These are phyloP conservation scores for Coemansia sp. DNA, from an alignment of 192 early-diverging fungal species.

Conservation along the genomic window DNA sequence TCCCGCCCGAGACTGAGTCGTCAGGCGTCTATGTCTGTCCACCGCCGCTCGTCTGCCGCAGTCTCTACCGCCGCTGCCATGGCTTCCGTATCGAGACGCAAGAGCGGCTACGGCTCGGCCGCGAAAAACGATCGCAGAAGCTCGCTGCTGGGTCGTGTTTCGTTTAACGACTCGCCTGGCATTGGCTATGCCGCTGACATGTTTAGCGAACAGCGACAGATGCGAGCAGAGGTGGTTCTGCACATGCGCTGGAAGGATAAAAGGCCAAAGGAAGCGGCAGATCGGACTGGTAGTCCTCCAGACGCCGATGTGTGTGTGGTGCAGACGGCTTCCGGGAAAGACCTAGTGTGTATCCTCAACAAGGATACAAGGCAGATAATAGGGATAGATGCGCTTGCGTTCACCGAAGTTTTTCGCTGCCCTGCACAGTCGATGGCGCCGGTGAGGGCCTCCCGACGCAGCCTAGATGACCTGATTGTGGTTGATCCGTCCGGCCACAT, in stretches of 20 bases:
- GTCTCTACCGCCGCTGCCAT: slow-evolving; percentile 28
- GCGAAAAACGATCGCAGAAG: slow-evolving; percentile 41
- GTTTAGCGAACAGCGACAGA: slow-evolving; percentile 48
- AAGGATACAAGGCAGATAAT: slow-evolving; percentile 14
- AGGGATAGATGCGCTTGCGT: slow-evolving; percentile 20
- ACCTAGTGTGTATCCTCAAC: slow-evolving; percentile 37
- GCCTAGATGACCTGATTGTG: slow-evolving; percentile 37
- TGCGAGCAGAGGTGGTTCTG: slow-evolving; percentile 39
- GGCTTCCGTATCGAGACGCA: slow-evolving; percentile 29
- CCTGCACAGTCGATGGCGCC: slow-evolving; percentile 31
- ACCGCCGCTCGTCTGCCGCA: slow-evolving; percentile 42
- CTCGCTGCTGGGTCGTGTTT: slow-evolving; percentile 45
- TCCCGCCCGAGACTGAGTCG: slow-evolving; percentile 29
- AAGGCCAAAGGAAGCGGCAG: slow-evolving; percentile 7
- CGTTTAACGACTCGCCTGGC: slow-evolving; percentile 50
- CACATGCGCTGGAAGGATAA: slow-evolving; percentile 39
- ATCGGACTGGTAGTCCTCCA: slow-evolving; percentile 2
- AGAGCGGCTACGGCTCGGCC: slow-evolving; percentile 33
- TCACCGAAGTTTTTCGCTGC: slow-evolving; percentile 31
- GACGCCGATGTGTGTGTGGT: slow-evolving; percentile 28
- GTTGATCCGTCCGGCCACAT: slow-evolving; percentile 20
- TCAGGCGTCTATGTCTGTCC: slow-evolving; percentile 47
- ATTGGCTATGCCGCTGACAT: slow-evolving; percentile 38
- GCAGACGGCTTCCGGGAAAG: slow-evolving; percentile 24
- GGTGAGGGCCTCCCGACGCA: slow-evolving; percentile 12